These are phyloP conservation scores for Somion occarium DNA, from an alignment of 1,284 basidiomycete genomes.

Conservation along the genomic window DNA sequence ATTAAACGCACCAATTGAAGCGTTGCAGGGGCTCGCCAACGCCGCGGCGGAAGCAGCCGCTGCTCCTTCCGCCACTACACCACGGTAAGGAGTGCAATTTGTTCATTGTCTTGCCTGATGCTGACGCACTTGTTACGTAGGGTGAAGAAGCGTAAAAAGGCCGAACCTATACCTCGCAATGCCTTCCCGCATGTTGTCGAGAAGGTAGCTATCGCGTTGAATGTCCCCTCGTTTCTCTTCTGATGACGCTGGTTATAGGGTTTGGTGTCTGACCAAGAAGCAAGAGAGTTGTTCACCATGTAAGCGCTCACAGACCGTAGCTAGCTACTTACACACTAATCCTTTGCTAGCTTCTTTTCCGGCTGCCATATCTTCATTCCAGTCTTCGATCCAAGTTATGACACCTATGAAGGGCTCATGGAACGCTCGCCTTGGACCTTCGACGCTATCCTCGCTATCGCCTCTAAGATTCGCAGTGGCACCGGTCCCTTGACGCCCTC, in stretches of 20 bases:
- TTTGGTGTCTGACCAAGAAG: slow-evolving; percentile 71
- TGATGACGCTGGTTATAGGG: slow-evolving; percentile 41
- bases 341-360: slow-evolving; percentile 77
- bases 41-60: slow-evolving; percentile 90
- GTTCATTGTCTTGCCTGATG: not conserved
- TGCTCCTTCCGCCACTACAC: slow-evolving; percentile 44
- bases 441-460: slow-evolving; percentile 86
- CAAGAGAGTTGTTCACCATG: slow-evolving; percentile 81
- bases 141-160: slow-evolving; percentile 82
- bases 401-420: slow-evolving; percentile 86
- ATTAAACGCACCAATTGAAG: slow-evolving; percentile 89
- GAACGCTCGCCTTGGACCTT: slow-evolving; percentile 93
- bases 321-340: slow-evolving; percentile 8
- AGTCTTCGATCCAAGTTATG: slow-evolving; percentile 85
- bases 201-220: slow-evolving; percentile 43
- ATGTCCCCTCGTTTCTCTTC: not conserved
- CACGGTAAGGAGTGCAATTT: slow-evolving; percentile 38
- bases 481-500: slow-evolving; percentile 79
- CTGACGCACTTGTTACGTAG: slow-evolving; percentile 31
- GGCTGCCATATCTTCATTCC: slow-evolving; percentile 95
- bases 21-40: slow-evolving; percentile 87
- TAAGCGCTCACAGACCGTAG: slow-evolving; percentile 28
- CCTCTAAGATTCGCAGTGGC: slow-evolving; percentile 86
- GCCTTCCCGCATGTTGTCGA: slow-evolving; percentile 81
- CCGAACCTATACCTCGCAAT: slow-evolving; percentile 82